Percentiles rank a stretch among this genome's conserved stretches.
Conservation (phyloP, 257 asterid species). For the Cynanchum wilfordii region DNA sequence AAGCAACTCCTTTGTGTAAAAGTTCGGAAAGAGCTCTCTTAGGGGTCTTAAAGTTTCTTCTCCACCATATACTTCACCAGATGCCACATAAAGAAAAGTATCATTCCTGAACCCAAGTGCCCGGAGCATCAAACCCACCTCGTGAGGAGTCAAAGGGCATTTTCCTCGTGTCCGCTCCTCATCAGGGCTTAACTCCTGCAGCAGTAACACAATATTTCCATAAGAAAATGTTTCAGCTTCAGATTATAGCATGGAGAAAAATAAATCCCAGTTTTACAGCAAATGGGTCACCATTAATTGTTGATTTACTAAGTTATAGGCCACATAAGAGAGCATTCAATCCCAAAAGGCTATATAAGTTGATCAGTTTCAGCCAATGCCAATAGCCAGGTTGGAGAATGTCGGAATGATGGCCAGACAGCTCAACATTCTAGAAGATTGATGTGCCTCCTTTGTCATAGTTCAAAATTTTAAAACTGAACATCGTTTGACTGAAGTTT, state of each 20-base stretch:
- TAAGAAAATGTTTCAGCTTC: not conserved
- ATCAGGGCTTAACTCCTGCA: conserved; percentile 82
- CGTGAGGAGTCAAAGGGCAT: conserved; percentile 97
- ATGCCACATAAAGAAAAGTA: conserved; percentile 84
- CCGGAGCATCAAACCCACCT: conserved; percentile 91
- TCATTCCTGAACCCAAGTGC: conserved; percentile 88
- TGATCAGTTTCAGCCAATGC: not conserved
- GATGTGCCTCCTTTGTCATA: not conserved
- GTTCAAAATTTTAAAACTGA: not conserved
- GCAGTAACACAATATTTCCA: conserved; percentile 7
- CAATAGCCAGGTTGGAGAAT: not conserved
- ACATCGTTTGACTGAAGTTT: not conserved
- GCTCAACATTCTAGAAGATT: not conserved
- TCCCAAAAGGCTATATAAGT: not conserved
- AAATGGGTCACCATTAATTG: not conserved
- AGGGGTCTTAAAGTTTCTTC: conserved; percentile 94
- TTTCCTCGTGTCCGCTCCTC: conserved; percentile 93
- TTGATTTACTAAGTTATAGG: not conserved
- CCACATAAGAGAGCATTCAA: not conserved
- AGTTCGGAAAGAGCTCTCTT: conserved; percentile 89
- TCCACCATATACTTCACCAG: conserved; percentile 99
- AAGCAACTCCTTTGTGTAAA: conserved; percentile 89
- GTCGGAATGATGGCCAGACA: not conserved
- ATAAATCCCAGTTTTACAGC: not conserved
- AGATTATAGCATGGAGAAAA: not conserved